These are phyloP conservation scores for Populus deltoides DNA, from an alignment of 345 rosid species.

Conservation along the genomic window DNA sequence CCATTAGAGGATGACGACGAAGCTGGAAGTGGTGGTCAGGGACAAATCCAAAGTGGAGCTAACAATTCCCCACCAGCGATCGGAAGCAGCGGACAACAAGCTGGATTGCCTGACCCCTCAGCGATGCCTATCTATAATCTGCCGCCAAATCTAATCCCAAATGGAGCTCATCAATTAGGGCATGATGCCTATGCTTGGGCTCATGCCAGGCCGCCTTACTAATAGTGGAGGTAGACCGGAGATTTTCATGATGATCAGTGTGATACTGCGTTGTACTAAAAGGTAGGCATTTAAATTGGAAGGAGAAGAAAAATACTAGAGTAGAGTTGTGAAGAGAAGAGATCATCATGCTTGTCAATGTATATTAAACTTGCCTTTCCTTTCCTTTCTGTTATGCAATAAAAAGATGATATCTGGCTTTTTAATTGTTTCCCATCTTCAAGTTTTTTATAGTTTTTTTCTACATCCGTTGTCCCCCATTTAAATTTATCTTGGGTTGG, in stretches of 20 bases:
- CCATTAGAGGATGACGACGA: constrained; percentile 75
- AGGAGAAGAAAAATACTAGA: background rate
- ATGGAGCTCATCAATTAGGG: constrained; percentile 59
- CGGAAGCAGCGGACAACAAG: constrained; percentile 35
- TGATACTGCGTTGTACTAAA: constrained; percentile 1
- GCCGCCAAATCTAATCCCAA: constrained; percentile 68
- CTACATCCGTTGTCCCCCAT: background rate
- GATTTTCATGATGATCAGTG: background rate
- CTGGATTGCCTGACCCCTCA: constrained; percentile 51
- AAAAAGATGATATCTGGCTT: constrained; percentile 15
- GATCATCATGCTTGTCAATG: constrained; percentile 11
- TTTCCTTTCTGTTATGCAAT: constrained; percentile 7
- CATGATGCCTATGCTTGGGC: constrained; percentile 67
- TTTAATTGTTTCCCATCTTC: constrained; percentile 6
- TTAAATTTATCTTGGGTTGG: background rate
- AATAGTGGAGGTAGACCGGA: background rate
- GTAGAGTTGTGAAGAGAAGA: constrained; percentile 15
- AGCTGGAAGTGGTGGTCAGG: constrained; percentile 28
- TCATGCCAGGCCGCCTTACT: constrained; percentile 55
- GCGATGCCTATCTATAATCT: constrained; percentile 48
- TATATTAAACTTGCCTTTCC: constrained; percentile 8
- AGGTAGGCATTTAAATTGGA: constrained; percentile 1
- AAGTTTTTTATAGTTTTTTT: background rate
- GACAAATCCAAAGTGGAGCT: constrained; percentile 45
- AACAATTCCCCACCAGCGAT: constrained; percentile 47